Percentiles rank a stretch among this genome's conserved stretches.
These are phyloP conservation scores for Pythium grandisporangium DNA, from an alignment of 352 stramenopile genomes.

Conservation along the genomic window DNA sequence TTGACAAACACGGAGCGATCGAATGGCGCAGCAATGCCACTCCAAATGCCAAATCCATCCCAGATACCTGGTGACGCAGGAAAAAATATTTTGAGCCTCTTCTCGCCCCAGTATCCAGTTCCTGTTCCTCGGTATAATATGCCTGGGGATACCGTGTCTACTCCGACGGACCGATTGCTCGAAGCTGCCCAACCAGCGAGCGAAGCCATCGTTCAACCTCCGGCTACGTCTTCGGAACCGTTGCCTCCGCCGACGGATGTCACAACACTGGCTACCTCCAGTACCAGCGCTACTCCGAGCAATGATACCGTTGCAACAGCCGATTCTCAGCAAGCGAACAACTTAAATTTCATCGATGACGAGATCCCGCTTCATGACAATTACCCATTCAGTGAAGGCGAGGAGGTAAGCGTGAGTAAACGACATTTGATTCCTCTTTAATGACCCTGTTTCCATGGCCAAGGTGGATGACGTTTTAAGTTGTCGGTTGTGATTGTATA, in stretches of 20 bases:
- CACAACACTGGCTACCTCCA: constrained; percentile 5
- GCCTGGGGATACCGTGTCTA: too few relatives aligned
- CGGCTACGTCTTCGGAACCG: too few relatives aligned
- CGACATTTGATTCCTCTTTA: constrained; percentile 1
- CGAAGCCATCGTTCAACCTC: too few relatives aligned
- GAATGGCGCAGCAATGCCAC: too few relatives aligned
- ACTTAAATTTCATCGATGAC: constrained; percentile 65
- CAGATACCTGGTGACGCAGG: constrained; percentile 8
- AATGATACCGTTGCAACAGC: constrained; percentile 2
- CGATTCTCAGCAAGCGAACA: too few relatives aligned
- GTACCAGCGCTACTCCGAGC: neutral
- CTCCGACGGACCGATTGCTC: too few relatives aligned
- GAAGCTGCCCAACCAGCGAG: too few relatives aligned
- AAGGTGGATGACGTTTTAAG: constrained; percentile 1
- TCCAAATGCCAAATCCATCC: neutral
- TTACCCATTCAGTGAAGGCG: constrained; percentile 63
- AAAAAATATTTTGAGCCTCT: constrained; percentile 74
- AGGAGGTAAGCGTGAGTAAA: constrained; percentile 81
- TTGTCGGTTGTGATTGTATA: constrained; percentile 19
- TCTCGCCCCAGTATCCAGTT: constrained; percentile 24
- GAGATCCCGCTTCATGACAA: constrained; percentile 60
- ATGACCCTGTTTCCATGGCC: neutral
- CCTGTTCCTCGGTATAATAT: too few relatives aligned
- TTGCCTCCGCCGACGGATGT: neutral
- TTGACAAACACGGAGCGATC: too few relatives aligned